Base-by-base conservation (phyloP, 176 grass and related monocot genomes). In the Oryza meridionalis region DNA sequence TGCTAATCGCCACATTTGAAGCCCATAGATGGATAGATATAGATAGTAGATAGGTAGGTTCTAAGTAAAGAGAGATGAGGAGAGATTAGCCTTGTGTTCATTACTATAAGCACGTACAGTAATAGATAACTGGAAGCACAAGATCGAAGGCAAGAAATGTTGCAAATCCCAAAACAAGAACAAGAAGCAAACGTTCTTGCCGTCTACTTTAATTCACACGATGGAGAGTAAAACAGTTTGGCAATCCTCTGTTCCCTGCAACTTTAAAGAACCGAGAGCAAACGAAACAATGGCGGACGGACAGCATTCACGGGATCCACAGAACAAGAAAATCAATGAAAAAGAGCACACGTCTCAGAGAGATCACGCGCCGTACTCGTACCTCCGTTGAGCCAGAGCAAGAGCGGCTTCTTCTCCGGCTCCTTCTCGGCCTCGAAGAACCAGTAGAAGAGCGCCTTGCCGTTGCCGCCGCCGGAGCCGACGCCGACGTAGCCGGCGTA, bases 321-420 rank as follows among this genome's bases (percentile, higher is more conserved):
- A 25, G 80, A 76, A 9, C 24, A 72, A 12, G 31, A 21, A 1
- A 47, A 21, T 49, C 12, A 15, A 49, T 40, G 6, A n/a, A 21
- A 26, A 14, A 9, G n/a, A 44, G 6, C 24, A 24, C 44, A 27
- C 3, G 75, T 19, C 45, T 67, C 32, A 21, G 22, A 14, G n/a
- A 16, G 42, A 8, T 29, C 15, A 67, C 9, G 67, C 42, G 42
- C 10, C 7, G 7, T 40, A 40, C 38, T 40, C 87, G 85, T 64
- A 98, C 96, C 96, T 86, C 96, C 96, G 14, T 98, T 98, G 73
- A 98, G 93, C 96, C 96, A 98, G 79, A 98, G 96, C 83, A 98
- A 2, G 78, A 98, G 93, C n/a, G 96, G 96, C 87, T 95, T 95
- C 82, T 88, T 90, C 29, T 88, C 82, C 31, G 87, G 77, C 11